phyloP scores from a whole-genome alignment of 129 eudicot species.

The Calendula officinalis region DNA sequence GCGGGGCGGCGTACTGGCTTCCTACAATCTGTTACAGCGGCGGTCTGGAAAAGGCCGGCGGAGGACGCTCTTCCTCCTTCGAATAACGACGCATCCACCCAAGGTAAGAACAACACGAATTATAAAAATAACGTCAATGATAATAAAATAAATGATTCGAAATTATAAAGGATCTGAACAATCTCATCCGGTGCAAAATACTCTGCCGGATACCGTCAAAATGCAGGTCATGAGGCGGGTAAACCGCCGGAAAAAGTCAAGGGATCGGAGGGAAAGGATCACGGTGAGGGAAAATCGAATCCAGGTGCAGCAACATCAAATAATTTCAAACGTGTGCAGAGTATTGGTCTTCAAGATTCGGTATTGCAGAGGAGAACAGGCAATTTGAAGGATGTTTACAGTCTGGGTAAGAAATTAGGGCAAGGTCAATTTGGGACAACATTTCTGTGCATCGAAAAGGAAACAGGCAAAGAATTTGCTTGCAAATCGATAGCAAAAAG shows the following conservation, averaged over 20 bases:
- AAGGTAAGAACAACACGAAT: conserved; percentile 12
- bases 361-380: conserved; percentile 70
- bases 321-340: conserved; percentile 47
- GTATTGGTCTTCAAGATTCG: conserved; percentile 67
- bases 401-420: conserved; percentile 77
- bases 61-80: conserved; percentile 48
- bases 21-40: conserved; percentile 73
- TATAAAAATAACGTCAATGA: conserved; percentile 19
- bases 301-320: background rate
- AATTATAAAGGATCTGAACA: conserved; percentile 24
- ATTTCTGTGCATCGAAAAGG: conserved; percentile 59
- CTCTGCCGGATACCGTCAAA: conserved; percentile 41
- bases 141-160: conserved; percentile 16
- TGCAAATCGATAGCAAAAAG: conserved; percentile 85
- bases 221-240: conserved; percentile 34
- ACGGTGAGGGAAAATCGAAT: conserved; percentile 23
- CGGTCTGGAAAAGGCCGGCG: conserved; percentile 58
- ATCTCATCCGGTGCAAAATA: conserved; percentile 26
- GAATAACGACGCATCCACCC: conserved; percentile 20
- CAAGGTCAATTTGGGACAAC: conserved; percentile 97
- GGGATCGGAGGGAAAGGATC: conserved; percentile 5
- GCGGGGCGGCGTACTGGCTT: conserved; percentile 55
- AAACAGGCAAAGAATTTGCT: conserved; percentile 63
- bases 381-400: conserved; percentile 68
- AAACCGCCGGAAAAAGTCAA: conserved; percentile 24